A percentile compares a stretch with the other conserved stretches of the same genome.
Evolutionary conservation across 257 asterid species (phyloP).

Genomic region (Nyctanthes arbortristis): DNA sequence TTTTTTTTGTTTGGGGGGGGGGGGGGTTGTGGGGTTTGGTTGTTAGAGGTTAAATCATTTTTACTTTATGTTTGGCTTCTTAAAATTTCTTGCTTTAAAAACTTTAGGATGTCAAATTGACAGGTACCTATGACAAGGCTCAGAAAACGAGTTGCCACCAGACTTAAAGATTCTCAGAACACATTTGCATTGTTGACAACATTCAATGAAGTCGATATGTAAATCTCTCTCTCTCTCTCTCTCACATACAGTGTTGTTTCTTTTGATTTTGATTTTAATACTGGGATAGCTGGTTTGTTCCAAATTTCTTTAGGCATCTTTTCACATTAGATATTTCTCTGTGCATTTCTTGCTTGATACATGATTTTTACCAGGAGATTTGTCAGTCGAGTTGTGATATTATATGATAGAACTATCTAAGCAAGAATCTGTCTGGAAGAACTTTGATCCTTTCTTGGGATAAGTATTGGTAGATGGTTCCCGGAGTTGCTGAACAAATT

Average conservation of each 20-base stretch:
- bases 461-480: neutral
- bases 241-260: neutral
- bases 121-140: slow-evolving; percentile 99
- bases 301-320: neutral
- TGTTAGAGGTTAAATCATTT: neutral
- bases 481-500: too few relatives aligned
- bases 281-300: slow-evolving; percentile 4
- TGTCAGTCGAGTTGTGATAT: neutral
- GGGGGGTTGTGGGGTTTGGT: too few relatives aligned
- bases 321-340: slow-evolving; percentile 4
- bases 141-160: slow-evolving; percentile 86
- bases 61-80: neutral
- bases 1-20: too few relatives aligned
- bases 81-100: neutral
- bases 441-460: too few relatives aligned
- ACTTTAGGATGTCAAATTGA: slow-evolving; percentile 11
- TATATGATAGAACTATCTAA: too few relatives aligned
- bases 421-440: too few relatives aligned
- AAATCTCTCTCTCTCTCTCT: slow-evolving; percentile 35
- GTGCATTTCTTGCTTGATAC: slow-evolving; percentile 12
- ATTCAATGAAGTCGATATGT: slow-evolving; percentile 99
- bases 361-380: slow-evolving; percentile 12
- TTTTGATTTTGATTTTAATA: slow-evolving; percentile 16
- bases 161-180: slow-evolving; percentile 97
- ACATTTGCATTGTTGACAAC: slow-evolving; percentile 97